Percentiles rank a stretch among this genome's conserved stretches.
These are phyloP conservation scores for Microdochium nivale DNA, from an alignment of 2,329 filamentous ascomycete genomes.

Conservation along the genomic window DNA sequence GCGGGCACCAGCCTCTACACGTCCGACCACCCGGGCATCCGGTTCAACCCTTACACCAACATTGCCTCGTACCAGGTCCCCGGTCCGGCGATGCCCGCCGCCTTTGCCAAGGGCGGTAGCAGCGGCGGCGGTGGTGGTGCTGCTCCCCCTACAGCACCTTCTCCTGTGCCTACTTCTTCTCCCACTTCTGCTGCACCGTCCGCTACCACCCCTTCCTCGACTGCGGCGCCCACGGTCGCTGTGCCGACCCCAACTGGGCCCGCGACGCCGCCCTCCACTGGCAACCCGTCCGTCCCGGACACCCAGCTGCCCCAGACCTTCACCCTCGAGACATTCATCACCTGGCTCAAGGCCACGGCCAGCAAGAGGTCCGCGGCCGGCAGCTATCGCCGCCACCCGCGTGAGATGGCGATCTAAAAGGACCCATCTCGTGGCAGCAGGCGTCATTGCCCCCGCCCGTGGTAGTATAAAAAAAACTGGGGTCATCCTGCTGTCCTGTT, in stretches of 20 bases:
- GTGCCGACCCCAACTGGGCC: not conserved
- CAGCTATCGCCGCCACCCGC: not conserved
- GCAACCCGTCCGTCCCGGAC: not conserved
- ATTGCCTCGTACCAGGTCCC: conserved; percentile 15
- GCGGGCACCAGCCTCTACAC: conserved; percentile 45
- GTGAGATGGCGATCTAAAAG: not conserved
- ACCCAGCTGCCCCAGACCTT: not conserved
- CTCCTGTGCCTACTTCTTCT: not conserved
- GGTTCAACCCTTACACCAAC: conserved; percentile 44
- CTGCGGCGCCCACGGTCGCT: not conserved
- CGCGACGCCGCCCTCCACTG: not conserved
- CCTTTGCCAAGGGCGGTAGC: not conserved
- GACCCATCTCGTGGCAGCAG: no score
- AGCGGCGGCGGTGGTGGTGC: not conserved
- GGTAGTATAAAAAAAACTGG: no score
- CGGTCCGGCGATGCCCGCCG: conserved; percentile 11
- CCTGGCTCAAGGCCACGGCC: not conserved
- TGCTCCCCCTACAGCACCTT: not conserved
- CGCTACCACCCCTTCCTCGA: not conserved
- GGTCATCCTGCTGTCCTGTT: no score
- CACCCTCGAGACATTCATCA: not conserved
- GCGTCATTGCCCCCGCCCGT: no score
- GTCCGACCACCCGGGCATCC: conserved; percentile 41
- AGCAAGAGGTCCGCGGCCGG: not conserved
- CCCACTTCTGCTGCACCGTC: not conserved